These are phyloP conservation scores for Globisporangium echinulatum DNA, from an alignment of 352 stramenopile species.

Conservation along the genomic window DNA sequence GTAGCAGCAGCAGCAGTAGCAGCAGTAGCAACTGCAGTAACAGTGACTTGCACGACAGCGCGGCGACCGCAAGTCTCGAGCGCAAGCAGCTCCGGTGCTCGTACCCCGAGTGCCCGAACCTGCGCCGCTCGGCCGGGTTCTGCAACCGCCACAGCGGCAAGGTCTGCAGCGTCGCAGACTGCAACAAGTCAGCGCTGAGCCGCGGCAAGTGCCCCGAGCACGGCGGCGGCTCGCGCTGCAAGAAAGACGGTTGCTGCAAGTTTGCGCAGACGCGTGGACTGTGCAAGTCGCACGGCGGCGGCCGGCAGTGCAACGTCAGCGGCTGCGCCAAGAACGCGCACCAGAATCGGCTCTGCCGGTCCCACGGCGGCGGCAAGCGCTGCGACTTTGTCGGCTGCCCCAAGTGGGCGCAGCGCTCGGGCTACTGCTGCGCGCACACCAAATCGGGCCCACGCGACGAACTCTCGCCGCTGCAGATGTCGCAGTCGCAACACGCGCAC, in stretches of 20 bases:
- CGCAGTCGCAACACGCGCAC: background rate
- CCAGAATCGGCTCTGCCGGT: constrained; percentile 77
- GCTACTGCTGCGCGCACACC: constrained; percentile 81
- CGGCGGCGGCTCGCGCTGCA: constrained; percentile 78
- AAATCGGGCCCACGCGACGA: constrained; percentile 34
- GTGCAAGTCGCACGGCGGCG: constrained; percentile 82
- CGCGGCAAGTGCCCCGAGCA: constrained; percentile 82
- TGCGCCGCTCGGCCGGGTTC: constrained; percentile 68
- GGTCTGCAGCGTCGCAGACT: constrained; percentile 58
- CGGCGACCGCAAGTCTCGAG: constrained; percentile 15
- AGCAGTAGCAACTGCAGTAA: constrained; percentile 4
- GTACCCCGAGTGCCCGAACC: constrained; percentile 68
- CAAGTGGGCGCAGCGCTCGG: constrained; percentile 81
- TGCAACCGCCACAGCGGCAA: constrained; percentile 83
- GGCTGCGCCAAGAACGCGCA: constrained; percentile 82
- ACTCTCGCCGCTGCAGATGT: background rate
- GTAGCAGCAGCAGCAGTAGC: constrained; percentile 5
- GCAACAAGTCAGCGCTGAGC: constrained; percentile 71
- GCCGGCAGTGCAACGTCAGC: constrained; percentile 63
- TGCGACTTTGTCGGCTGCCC: constrained; percentile 74
- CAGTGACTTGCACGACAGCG: background rate
- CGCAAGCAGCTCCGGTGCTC: constrained; percentile 71
- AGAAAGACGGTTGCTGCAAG: constrained; percentile 77
- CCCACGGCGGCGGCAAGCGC: constrained; percentile 75
- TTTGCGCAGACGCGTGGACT: constrained; percentile 77